Evolutionary conservation across 2,329 filamentous ascomycete genomes (phyloP), one percentile per base, ranked within the genome.

Genomic region (Trichophaea hybrida): DNA sequence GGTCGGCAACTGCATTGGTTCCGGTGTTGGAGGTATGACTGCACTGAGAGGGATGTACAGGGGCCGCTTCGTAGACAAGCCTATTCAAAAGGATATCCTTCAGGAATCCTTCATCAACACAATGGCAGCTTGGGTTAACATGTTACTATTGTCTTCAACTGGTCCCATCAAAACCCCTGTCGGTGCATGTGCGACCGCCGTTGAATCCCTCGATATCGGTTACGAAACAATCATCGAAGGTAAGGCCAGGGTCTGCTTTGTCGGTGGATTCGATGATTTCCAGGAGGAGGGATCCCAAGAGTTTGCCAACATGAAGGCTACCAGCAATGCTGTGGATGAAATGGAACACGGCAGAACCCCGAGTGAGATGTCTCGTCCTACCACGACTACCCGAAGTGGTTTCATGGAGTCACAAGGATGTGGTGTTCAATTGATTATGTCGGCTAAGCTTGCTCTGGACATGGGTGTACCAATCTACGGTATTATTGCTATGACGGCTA

Each of bases 51-150:
- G 91, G 69, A 98, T 98, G 91, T 95, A 97, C 79, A 93, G 91
- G 74, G 91, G 96, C 73, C 86, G 93, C 61, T 97, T 85, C 82
- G 80, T 97, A 64, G 93, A 98, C 76, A 93, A 90, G 77, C 93
- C 91, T 59, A 81, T 98, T 54, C 94, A 98, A 75, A 98, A 97
- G 75, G 93, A 98, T 71, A 96, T 98, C 71, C 80, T 98, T 12
- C 94, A 98, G 72, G 93, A 98, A 75, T 97, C 93, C 10, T 98
- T 98, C 79, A 97, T 98, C 80, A 98, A 98, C 79, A 98, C 93
- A 59, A 98, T 98, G 91, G 85, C 88, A 68, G 93, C 93, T 13
- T 98, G 93, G 93, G 90, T 98, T 60, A 98, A 98, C 78, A 98
- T 98, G 93, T 78, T 98, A 75, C 78, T 98, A 65, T 78, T 98